phyloP scores from a whole-genome alignment of 306 rosid genomes.

The Acacia melanoxylon region DNA sequence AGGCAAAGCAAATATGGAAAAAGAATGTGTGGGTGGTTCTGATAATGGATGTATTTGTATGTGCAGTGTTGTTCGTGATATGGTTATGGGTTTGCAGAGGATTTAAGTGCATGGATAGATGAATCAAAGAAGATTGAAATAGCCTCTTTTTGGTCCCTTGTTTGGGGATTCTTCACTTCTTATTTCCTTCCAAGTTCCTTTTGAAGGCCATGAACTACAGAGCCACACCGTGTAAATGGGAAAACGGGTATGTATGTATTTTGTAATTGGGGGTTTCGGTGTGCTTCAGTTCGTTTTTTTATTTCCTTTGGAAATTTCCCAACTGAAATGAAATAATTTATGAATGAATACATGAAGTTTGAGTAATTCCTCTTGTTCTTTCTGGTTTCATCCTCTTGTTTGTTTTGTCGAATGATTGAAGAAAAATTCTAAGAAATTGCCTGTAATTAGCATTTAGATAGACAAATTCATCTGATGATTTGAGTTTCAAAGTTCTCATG shows the following conservation, averaged over 20 bases:
- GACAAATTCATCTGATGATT: background rate
- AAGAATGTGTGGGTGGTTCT: constrained; percentile 90
- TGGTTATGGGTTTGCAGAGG: constrained; percentile 99
- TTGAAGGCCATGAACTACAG: constrained; percentile 1
- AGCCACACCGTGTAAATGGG: constrained; percentile 30
- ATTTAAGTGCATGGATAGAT: constrained; percentile 75
- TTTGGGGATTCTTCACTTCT: constrained; percentile 29
- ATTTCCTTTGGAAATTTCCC: constrained; percentile 34
- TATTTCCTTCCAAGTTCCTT: background rate
- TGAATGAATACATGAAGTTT: background rate
- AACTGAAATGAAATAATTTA: constrained; percentile 39
- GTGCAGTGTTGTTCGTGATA: constrained; percentile 68
- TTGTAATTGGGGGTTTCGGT: constrained; percentile 31
- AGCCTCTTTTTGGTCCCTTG: constrained; percentile 22
- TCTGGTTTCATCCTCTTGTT: constrained; percentile 14
- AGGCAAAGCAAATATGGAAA: constrained; percentile 83
- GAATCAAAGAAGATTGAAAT: constrained; percentile 39
- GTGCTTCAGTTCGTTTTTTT: constrained; percentile 24
- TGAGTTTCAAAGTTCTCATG: background rate
- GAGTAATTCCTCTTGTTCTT: constrained; percentile 1
- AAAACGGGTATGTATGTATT: constrained; percentile 19
- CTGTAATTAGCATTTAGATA: background rate
- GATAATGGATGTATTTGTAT: constrained; percentile 73
- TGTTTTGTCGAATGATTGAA: constrained; percentile 25
- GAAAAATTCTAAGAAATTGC: background rate